These are phyloP conservation scores for Prillingera fragicola DNA, from an alignment of 1,284 basidiomycete genomes.

Conservation along the genomic window DNA sequence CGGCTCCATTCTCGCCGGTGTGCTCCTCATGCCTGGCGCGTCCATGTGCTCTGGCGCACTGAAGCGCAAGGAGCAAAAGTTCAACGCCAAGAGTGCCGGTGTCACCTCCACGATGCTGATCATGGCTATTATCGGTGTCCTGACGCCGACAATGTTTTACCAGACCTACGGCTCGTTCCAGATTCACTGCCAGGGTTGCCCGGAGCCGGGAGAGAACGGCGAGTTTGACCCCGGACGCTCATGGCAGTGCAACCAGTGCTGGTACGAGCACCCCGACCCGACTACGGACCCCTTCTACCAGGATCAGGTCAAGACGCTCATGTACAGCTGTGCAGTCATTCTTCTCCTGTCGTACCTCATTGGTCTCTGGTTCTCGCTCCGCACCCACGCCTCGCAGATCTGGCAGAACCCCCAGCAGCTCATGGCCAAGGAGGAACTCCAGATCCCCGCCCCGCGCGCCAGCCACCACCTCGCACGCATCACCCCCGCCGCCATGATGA, in stretches of 20 bases:
- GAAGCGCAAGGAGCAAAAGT: slow-evolving; percentile 88
- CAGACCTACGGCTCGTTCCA: slow-evolving; percentile 97
- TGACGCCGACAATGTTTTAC: slow-evolving; percentile 96
- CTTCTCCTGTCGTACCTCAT: slow-evolving; percentile 91
- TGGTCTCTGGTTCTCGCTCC: slow-evolving; percentile 96
- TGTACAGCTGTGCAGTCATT: slow-evolving; percentile 89
- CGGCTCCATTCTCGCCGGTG: slow-evolving; percentile 88
- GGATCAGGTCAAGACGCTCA: slow-evolving; percentile 82
- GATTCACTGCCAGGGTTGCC: slow-evolving; percentile 87
- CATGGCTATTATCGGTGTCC: slow-evolving; percentile 97
- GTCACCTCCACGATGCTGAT: slow-evolving; percentile 99
- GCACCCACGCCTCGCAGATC: slow-evolving; percentile 96
- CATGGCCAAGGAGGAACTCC: slow-evolving; percentile 60
- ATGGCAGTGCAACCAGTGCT: slow-evolving; percentile 88
- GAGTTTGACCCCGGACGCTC: slow-evolving; percentile 49
- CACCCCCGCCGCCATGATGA: slow-evolving; percentile 49
- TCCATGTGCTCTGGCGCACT: slow-evolving; percentile 96
- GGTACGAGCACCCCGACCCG: slow-evolving; percentile 91
- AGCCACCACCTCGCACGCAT: slow-evolving; percentile 51
- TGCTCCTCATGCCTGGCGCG: slow-evolving; percentile 91
- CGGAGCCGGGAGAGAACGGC: slow-evolving; percentile 42
- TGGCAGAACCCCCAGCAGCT: slow-evolving; percentile 96
- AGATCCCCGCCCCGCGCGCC: slow-evolving; percentile 31
- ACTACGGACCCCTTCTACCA: slow-evolving; percentile 94
- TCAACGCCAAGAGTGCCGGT: slow-evolving; percentile 96